Evolutionary conservation across 768 basidiomycete genomes (phyloP).

Genomic region (Pleurotus pulmonarius): DNA sequence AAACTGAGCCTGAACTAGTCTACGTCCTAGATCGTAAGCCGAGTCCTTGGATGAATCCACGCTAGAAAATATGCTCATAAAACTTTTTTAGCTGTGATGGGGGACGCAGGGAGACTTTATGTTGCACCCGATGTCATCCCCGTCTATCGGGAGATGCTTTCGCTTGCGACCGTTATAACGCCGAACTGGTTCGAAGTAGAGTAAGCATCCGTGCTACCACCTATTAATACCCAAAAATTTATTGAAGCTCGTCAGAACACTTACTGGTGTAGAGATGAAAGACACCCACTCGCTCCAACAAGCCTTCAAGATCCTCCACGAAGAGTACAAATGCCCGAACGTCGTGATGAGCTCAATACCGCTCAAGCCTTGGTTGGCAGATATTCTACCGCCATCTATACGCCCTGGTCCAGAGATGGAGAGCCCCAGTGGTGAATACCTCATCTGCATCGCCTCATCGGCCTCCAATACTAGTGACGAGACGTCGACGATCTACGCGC

Average conservation of each 20-base stretch:
- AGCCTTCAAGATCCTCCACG: slow-evolving; percentile 74
- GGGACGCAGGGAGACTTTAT: slow-evolving; percentile 87
- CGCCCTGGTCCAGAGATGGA: slow-evolving; percentile 21
- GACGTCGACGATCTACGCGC: slow-evolving; percentile 56
- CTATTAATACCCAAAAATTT: slow-evolving; percentile 22
- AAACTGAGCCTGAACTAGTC: slow-evolving; percentile 54
- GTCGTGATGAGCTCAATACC: slow-evolving; percentile 93
- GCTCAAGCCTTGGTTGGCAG: slow-evolving; percentile 55
- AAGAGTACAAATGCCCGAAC: slow-evolving; percentile 71
- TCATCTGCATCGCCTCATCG: slow-evolving; percentile 77
- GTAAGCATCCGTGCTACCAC: slow-evolving; percentile 40
- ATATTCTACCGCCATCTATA: slow-evolving; percentile 45
- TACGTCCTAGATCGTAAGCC: slow-evolving; percentile 91
- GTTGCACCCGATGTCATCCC: slow-evolving; percentile 86
- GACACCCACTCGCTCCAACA: slow-evolving; percentile 60
- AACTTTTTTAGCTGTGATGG: slow-evolving; percentile 74
- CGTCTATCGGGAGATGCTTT: slow-evolving; percentile 74
- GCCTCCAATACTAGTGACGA: slow-evolving; percentile 24
- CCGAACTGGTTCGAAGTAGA: slow-evolving; percentile 99
- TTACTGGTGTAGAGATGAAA: slow-evolving; percentile 71
- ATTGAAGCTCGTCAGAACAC: slow-evolving; percentile 42
- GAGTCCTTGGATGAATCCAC: too few relatives aligned
- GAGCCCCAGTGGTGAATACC: slow-evolving; percentile 31
- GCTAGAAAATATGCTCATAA: too few relatives aligned
- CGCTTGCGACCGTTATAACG: slow-evolving; percentile 89